Percentiles rank a stretch among this genome's conserved stretches.
Conservation (phyloP, 768 basidiomycete genomes). For the Roridomyces roridus region DNA sequence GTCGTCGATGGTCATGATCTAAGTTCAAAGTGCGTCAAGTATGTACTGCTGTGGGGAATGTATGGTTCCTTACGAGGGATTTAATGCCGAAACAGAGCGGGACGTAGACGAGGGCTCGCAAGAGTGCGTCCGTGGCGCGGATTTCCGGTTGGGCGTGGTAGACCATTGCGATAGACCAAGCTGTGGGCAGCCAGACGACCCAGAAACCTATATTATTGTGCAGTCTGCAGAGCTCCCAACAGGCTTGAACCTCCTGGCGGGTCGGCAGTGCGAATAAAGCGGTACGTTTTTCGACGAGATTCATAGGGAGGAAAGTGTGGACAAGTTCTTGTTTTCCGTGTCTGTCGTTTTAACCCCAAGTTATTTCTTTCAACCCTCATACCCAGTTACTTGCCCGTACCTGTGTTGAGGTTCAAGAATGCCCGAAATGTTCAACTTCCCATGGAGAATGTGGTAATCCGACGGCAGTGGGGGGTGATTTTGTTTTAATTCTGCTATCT, state of each 20-base stretch:
- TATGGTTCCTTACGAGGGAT: slow-evolving; percentile 28
- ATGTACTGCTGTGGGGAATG: not conserved
- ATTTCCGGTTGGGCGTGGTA: slow-evolving; percentile 32
- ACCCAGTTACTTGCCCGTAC: too few relatives aligned
- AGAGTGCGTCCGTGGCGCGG: slow-evolving; percentile 22
- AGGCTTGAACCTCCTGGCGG: slow-evolving; percentile 31
- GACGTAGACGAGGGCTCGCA: slow-evolving; percentile 29
- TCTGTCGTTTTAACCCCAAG: too few relatives aligned
- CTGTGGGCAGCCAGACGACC: slow-evolving; percentile 36
- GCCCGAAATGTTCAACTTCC: too few relatives aligned
- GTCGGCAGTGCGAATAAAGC: slow-evolving; percentile 25
- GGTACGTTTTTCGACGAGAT: too few relatives aligned
- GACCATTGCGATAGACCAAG: slow-evolving; percentile 39
- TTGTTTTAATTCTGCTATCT: too few relatives aligned
- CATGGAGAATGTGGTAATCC: too few relatives aligned
- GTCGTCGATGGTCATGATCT: slow-evolving; percentile 42
- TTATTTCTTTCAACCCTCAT: not conserved
- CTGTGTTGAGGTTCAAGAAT: not conserved
- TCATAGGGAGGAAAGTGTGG: too few relatives aligned
- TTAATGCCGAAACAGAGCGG: slow-evolving; percentile 38
- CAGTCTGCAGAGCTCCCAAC: slow-evolving; percentile 39
- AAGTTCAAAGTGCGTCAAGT: not conserved
- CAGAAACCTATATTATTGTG: slow-evolving; percentile 40
- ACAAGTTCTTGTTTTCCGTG: too few relatives aligned
- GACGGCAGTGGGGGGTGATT: too few relatives aligned